Evolutionary conservation across 163 green algal genomes (phyloP), one percentile per base, ranked within the genome.

Genomic region (Chlamydomonas reinhardtii): DNA sequence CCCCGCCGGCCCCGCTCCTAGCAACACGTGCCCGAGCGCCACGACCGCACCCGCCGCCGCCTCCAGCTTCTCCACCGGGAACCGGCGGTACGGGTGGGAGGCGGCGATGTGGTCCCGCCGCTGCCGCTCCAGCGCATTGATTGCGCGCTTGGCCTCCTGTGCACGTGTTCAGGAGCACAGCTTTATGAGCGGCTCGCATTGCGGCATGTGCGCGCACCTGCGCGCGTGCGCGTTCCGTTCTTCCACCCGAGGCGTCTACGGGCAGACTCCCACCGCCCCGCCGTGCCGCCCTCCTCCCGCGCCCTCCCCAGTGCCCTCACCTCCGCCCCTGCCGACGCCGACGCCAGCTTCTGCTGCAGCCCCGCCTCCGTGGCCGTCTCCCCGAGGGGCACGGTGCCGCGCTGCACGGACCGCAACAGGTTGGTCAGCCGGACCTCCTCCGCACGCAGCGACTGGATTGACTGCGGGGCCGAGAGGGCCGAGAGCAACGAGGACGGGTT

Each of bases 81-180:
- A 90, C 52, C 78, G 78, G n/a, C 43, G 56, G 72, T 90, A 90
- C 15, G 85, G 85, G 73, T 90, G 85, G 17, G 73, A 64, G 4
- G 66, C 12, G 2, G 27, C n/a, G 29, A 82, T 68, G 77, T 90
- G 85, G 17, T 14, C 4, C 65, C 64, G 48, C 4, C 85, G 78
- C 52, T 72, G 56, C 4, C 54, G 2, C 31, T 76, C 64, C 16
- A 68, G 0, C 20, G 65, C 29, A 1, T 64, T 14, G 17, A 89
- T 6, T 39, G 65, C 16, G 6, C 29, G 14, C 59, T 85, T 85
- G 29, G 12, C 17, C 8, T 20, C 14, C 69, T 84, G 71, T 2
- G 8, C 48, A 19, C 43, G 43, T 16, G 43, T 54, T 16, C 43
- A 11, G 43, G 43, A 54, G 43, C 8, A 54, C 11, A 54, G 8